Percentiles rank a stretch among this genome's conserved stretches.
phyloP scores from a whole-genome alignment of 306 rosid species.

The Vachellia pachyceras region DNA sequence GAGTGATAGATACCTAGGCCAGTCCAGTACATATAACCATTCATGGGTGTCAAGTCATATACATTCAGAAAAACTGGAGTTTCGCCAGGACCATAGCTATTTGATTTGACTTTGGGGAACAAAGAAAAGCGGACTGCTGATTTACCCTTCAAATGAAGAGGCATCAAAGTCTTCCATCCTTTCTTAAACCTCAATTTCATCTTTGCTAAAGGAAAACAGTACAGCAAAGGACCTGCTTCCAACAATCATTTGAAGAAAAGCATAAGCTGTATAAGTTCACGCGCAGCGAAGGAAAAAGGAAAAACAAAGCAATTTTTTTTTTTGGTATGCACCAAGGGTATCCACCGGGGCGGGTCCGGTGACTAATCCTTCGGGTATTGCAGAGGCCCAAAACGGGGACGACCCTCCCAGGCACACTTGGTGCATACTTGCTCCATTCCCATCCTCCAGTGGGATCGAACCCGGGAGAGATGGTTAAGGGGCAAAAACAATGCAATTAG shows the following conservation, averaged over 20 bases:
- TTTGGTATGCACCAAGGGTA: too few species aligned
- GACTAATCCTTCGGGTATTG: too few species aligned
- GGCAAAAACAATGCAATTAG: background rate
- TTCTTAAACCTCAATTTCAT: slow-evolving; percentile 79
- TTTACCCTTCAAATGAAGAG: slow-evolving; percentile 81
- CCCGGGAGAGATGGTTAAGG: too few species aligned
- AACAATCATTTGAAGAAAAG: slow-evolving; percentile 34
- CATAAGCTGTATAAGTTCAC: slow-evolving; percentile 26
- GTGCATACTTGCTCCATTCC: too few species aligned
- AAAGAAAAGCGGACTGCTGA: slow-evolving; percentile 68
- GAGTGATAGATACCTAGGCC: slow-evolving; percentile 98
- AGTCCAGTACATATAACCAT: slow-evolving; percentile 95
- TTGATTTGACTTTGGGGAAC: slow-evolving; percentile 73
- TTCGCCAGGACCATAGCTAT: slow-evolving; percentile 62
- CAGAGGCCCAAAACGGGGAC: too few species aligned
- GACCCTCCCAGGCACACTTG: too few species aligned
- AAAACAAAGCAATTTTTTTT: too few species aligned
- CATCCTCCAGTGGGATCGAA: too few species aligned
- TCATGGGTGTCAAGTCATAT: slow-evolving; percentile 92
- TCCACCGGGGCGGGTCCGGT: too few species aligned
- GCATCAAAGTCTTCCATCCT: slow-evolving; percentile 77
- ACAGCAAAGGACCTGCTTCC: slow-evolving; percentile 48
- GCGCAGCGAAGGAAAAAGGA: background rate
- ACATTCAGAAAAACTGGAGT: slow-evolving; percentile 93
- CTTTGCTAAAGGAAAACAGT: slow-evolving; percentile 44